Evolutionary conservation across 805 yeast genomes (phyloP), one percentile per base, ranked within the genome.

Genomic region (Wickerhamiella australiensis): DNA sequence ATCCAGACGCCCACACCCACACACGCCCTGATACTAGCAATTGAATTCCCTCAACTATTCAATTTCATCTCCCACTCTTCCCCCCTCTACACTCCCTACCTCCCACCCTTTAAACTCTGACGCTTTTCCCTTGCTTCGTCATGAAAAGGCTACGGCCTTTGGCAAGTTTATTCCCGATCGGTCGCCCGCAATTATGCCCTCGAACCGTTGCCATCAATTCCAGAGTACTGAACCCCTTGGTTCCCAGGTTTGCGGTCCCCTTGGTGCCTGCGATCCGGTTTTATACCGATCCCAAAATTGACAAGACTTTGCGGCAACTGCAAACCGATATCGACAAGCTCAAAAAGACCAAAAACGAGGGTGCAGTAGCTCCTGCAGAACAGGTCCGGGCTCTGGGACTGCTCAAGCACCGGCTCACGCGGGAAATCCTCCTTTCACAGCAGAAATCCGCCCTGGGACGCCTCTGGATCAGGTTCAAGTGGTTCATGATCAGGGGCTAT

Each of bases 401-500:
- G 15, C 12, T 46, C 2, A 22, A 46, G 26, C 25, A 37, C 13
- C 49, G 49, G 6, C 43, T 37, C 9, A 29, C 26, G 5, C 36
- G 43, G 13, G 75, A 71, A 42, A 68, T 68, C 38, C 65, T 70
- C 43, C 61, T 76, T n/a, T 67, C 70, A 2, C 67, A 67, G 6
- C 70, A 78, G 0, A 67, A 68, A 5, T 65, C 71, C 5, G 52
- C 67, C 11, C 59, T 65, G 40, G 70, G 71, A 29, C 65, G 75
- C 21, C 49, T 76, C 12, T 60, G 64, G 22, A 74, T 77, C 33
- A 65, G 78, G 42, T 53, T 80, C 47, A 81, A 79, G 62, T 87
- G 96, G 95, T 62, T 78, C 1, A 64, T 92, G 47, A 83, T 84
- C 50, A 72, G 76, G 47, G 82, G 85, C 11, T 77, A 79, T 56